Conservation (phyloP, 176 grass and related monocot species). For the Zoysia japonica region DNA sequence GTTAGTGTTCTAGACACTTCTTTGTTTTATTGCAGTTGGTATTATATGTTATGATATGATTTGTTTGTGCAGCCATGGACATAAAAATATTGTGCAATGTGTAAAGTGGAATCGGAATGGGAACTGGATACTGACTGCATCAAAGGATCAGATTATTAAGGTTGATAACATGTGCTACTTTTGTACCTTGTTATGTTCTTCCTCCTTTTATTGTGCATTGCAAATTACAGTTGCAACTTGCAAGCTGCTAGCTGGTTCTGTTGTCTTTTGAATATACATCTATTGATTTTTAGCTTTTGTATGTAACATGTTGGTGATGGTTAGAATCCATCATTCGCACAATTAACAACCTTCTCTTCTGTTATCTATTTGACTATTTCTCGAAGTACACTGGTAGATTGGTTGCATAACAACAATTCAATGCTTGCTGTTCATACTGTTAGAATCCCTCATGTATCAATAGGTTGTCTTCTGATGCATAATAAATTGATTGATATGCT, state of each 20-base stretch:
- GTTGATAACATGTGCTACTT: conserved; percentile 43
- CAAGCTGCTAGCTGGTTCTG: not conserved
- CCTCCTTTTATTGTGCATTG: conserved; percentile 20
- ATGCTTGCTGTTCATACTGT: not conserved
- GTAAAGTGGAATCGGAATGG: conserved; percentile 99
- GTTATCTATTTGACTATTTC: not conserved
- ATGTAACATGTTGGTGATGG: not conserved
- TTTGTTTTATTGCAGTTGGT: conserved; percentile 37
- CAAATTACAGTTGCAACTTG: not conserved
- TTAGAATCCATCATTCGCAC: not conserved
- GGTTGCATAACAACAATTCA: not conserved
- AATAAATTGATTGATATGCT: conserved; percentile 22
- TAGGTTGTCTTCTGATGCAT: conserved; percentile 11
- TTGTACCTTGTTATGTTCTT: conserved; percentile 20
- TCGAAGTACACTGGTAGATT: not conserved
- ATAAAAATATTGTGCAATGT: conserved; percentile 97
- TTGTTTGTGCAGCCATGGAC: conserved; percentile 81
- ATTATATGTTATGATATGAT: conserved; percentile 32
- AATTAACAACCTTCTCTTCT: conserved; percentile 1
- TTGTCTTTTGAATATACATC: not conserved
- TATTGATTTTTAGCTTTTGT: not conserved
- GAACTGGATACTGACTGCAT: conserved; percentile 97
- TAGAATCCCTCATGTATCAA: not conserved
- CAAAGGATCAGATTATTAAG: conserved; percentile 99
- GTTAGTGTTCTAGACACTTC: conserved; percentile 49